Evolutionary conservation across 192 early-diverging fungal genomes (phyloP), one percentile per base, ranked within the genome.

Genomic region (Coemansia asiatica): DNA sequence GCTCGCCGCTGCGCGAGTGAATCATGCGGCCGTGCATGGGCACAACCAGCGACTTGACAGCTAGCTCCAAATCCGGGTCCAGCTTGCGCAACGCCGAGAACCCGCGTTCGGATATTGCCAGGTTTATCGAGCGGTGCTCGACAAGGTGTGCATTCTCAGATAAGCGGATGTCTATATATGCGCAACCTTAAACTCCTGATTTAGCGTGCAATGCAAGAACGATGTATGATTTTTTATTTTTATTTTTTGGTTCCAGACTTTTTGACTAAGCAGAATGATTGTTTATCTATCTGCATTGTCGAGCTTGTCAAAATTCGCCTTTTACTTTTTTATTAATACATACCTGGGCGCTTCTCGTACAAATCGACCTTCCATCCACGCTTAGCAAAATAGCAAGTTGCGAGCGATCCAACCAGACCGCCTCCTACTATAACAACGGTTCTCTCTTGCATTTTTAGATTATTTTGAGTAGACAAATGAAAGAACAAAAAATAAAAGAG

Each of bases 11-110:
- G 0, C 79, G 85, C 12, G 87, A 53, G 69, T 98, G 96, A 27
- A 98, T 87, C 94, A 97, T 93, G 46, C 96, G 84, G 12, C 92
- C 94, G 47, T 87, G 86, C 95, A 98, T 97, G 2, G 95, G 96
- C 21, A 97, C 87, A 21, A 88, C 87, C 7, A 79, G 77, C 38
- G 83, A 73, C 66, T 94, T 67, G 44, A 97, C 86, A 7, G 79
- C 71, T 13, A 85, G 67, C 27, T 91, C 90, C 15, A 91, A 66
- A n/a, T 66, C 81, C 10, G 90, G 75, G 7, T 91, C 90, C 56
- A 89, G 87, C 12, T 74, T 84, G 47, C 85, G 79, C 63, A 98
- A 81, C 19, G 93, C 94, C 21, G 89, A 87, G 27, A 98, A 72
- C 15, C 94, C 96, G 33, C 96, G 87, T 56, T 83, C 83, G 0